Conservation (phyloP, 768 basidiomycete species). For the Panus rudis region DNA sequence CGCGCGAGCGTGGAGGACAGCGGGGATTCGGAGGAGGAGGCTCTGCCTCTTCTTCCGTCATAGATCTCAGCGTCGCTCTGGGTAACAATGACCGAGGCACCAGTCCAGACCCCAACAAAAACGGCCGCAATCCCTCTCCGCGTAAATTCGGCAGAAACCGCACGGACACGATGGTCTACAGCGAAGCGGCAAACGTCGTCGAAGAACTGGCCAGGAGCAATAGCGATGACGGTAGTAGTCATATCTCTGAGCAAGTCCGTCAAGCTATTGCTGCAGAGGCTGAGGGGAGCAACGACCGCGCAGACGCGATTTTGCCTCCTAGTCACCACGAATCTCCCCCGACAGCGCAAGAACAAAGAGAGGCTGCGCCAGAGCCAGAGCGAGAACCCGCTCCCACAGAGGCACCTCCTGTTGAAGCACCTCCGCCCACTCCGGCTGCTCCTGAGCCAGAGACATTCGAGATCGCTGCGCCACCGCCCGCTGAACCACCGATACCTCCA, state of each 20-base stretch:
- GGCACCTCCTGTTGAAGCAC: too few species aligned
- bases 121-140: conserved; percentile 7
- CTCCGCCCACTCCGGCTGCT: too few species aligned
- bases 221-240: too few species aligned
- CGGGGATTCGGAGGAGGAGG: too few species aligned
- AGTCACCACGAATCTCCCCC: too few species aligned
- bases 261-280: too few species aligned
- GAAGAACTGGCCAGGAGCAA: conserved; percentile 32
- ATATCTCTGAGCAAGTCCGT: too few species aligned
- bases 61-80: background rate
- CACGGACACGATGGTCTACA: conserved; percentile 65
- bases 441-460: background rate
- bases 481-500: background rate
- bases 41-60: background rate
- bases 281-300: too few species aligned
- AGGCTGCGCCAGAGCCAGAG: conserved; percentile 8
- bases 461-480: background rate
- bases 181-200: conserved; percentile 32
- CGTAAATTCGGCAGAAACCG: conserved; percentile 8
- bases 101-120: conserved; percentile 10
- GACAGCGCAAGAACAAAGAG: conserved; percentile 4
- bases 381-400: background rate
- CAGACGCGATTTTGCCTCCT: too few species aligned
- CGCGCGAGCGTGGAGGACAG: too few species aligned
- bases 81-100: conserved; percentile 5